A percentile compares a stretch with the other conserved stretches of the same genome.
These are phyloP conservation scores for Blastomyces gilchristii DNA, from an alignment of 2,329 filamentous ascomycete genomes.

Conservation along the genomic window DNA sequence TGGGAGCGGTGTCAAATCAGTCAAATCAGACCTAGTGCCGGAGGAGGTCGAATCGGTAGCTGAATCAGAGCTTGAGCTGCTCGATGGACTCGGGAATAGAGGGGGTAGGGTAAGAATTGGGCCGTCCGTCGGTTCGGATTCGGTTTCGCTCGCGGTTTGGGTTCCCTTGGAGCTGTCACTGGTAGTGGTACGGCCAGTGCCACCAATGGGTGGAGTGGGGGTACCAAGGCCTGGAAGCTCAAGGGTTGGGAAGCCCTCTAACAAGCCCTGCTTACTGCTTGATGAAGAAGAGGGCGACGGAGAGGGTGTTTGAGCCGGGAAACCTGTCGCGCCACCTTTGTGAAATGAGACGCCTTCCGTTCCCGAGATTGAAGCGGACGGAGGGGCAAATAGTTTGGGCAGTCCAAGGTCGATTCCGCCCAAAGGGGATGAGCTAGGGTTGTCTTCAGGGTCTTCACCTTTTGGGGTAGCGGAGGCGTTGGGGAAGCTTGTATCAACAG, in stretches of 20 bases:
- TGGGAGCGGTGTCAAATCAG: not conserved
- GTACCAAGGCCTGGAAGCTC: not conserved
- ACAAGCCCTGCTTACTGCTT: not conserved
- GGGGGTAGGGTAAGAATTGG: slow-evolving; percentile 9
- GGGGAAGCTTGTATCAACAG: not conserved
- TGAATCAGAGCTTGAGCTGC: slow-evolving; percentile 12
- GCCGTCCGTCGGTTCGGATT: not conserved
- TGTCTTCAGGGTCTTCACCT: not conserved
- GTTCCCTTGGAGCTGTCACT: not conserved
- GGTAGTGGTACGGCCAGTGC: not conserved
- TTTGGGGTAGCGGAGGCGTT: not conserved
- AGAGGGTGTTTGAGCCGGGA: not conserved
- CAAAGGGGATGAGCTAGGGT: not conserved
- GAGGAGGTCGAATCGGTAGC: slow-evolving; percentile 4
- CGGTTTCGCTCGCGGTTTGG: not conserved
- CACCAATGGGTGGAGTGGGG: not conserved
- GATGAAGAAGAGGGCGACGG: not conserved
- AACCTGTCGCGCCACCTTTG: not conserved
- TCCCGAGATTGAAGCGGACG: not conserved
- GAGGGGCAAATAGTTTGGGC: not conserved
- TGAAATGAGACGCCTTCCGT: not conserved
- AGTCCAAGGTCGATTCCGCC: not conserved
- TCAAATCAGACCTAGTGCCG: not conserved
- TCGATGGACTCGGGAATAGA: slow-evolving; percentile 10
- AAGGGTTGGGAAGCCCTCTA: not conserved